A percentile compares a stretch with the other conserved stretches of the same genome.
Conservation (phyloP, 345 rosid genomes). For the Euclidium syriacum region DNA sequence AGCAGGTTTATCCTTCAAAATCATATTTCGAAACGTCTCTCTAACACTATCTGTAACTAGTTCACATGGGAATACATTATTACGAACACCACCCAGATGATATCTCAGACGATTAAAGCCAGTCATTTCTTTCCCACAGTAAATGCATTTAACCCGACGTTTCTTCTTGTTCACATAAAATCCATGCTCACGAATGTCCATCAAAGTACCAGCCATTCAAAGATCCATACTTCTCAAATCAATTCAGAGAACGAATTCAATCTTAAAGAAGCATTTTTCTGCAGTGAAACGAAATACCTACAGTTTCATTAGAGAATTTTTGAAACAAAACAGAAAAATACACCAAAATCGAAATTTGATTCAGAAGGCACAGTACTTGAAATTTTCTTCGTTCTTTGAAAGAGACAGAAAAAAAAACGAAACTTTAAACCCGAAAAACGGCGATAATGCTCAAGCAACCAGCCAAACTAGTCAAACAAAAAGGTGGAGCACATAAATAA, state of each 20-base stretch:
- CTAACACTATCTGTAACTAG: conserved; percentile 34
- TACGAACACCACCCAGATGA: conserved; percentile 45
- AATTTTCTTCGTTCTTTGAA: not conserved
- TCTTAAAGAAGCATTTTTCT: not conserved
- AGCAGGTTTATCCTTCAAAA: not conserved
- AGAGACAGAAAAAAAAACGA: not conserved
- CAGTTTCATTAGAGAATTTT: no score
- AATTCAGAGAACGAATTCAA: not conserved
- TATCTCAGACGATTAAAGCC: conserved; percentile 30
- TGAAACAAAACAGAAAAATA: not conserved
- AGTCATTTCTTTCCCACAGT: conserved; percentile 40
- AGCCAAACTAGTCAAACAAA: not conserved
- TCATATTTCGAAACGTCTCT: conserved; percentile 14
- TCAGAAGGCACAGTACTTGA: not conserved
- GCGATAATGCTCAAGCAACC: not conserved
- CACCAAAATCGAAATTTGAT: not conserved
- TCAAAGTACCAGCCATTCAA: conserved; percentile 10
- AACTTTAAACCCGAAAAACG: not conserved
- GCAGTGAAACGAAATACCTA: not conserved
- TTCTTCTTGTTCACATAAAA: conserved; percentile 16
- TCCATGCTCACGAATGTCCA: conserved; percentile 34
- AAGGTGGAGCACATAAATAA: no score
- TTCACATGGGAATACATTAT: conserved; percentile 34
- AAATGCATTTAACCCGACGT: conserved; percentile 37
- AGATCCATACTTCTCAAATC: not conserved